Conservation (phyloP, 2,329 filamentous ascomycete species). For the Taxawa tesnikishii region DNA sequence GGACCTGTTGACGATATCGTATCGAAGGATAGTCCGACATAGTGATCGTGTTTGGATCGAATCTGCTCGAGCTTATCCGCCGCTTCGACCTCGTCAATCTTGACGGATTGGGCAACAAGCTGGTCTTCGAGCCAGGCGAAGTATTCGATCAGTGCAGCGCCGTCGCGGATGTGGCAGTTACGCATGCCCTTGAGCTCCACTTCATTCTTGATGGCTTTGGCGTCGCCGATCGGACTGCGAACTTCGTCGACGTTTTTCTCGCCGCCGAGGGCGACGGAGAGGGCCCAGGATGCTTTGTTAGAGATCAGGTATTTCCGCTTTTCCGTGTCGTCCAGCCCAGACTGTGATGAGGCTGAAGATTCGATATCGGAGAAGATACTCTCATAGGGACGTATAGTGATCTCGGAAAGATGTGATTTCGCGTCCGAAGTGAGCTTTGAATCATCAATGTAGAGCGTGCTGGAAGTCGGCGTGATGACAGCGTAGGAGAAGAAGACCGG, state of each 20-base stretch:
- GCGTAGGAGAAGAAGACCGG: constrained; percentile 98
- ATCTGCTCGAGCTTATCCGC: constrained; percentile 80
- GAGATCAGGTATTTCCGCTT: constrained; percentile 69
- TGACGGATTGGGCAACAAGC: constrained; percentile 57
- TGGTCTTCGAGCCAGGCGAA: constrained; percentile 96
- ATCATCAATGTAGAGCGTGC: constrained; percentile 74
- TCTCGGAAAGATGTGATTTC: constrained; percentile 56
- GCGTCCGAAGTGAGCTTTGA: constrained; percentile 61
- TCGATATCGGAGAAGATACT: constrained; percentile 69
- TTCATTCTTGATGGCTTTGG: constrained; percentile 91
- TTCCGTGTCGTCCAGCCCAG: constrained; percentile 6
- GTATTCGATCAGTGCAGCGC: constrained; percentile 79
- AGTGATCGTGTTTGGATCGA: constrained; percentile 57
- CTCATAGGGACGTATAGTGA: constrained; percentile 71
- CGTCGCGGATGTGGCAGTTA: constrained; percentile 84
- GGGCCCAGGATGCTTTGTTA: constrained; percentile 83
- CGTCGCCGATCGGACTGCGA: constrained; percentile 75
- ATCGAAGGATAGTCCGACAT: constrained; percentile 82
- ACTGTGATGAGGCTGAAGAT: constrained; percentile 36
- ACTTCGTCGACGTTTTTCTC: constrained; percentile 75
- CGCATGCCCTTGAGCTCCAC: constrained; percentile 86
- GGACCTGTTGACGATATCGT: constrained; percentile 92
- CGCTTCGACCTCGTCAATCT: constrained; percentile 78
- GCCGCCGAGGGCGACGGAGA: constrained; percentile 76
- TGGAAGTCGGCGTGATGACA: constrained; percentile 62